phyloP scores from a whole-genome alignment of 108 stramenopile species.

The Tribonema minus region DNA sequence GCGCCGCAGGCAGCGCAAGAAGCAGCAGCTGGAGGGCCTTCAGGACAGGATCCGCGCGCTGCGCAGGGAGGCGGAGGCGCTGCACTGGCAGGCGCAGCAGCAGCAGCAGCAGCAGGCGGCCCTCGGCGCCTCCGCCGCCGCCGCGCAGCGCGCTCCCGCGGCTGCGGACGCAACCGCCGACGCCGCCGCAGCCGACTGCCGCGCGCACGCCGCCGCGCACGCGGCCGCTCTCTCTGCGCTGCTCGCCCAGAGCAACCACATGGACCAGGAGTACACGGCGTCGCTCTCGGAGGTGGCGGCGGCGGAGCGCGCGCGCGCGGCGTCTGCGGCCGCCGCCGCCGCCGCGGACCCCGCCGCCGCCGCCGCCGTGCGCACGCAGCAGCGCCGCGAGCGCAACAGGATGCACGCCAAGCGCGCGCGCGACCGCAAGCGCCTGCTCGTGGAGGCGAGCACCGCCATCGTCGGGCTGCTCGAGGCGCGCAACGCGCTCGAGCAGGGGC shows the following conservation, averaged over 20 bases:
- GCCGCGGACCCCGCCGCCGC: too few species aligned
- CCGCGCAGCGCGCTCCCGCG: neutral
- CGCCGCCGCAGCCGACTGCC: neutral
- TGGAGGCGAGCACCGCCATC: slow-evolving; percentile 53
- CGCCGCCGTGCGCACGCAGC: too few species aligned
- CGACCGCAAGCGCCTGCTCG: slow-evolving; percentile 75
- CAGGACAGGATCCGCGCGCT: slow-evolving; percentile 27
- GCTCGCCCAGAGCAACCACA: too few species aligned
- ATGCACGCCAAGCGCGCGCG: slow-evolving; percentile 92
- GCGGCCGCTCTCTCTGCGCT: too few species aligned
- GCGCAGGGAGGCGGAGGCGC: slow-evolving; percentile 21
- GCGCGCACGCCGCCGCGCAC: slow-evolving; percentile 51
- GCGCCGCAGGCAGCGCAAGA: slow-evolving; percentile 82
- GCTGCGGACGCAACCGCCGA: neutral
- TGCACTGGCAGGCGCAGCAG: slow-evolving; percentile 13
- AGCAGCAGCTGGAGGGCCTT: slow-evolving; percentile 68
- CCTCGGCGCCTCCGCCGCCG: neutral
- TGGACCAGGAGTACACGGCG: too few species aligned
- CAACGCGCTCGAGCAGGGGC: too few species aligned
- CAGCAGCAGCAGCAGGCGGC: too few species aligned
- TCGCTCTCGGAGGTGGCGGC: too few species aligned
- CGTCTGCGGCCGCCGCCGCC: too few species aligned
- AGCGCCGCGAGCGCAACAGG: slow-evolving; percentile 86
- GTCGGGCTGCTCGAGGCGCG: slow-evolving; percentile 25
- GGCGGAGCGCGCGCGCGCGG: too few species aligned